These are phyloP conservation scores for Claviceps paspali DNA, from an alignment of 2,329 filamentous ascomycete species.

Conservation along the genomic window DNA sequence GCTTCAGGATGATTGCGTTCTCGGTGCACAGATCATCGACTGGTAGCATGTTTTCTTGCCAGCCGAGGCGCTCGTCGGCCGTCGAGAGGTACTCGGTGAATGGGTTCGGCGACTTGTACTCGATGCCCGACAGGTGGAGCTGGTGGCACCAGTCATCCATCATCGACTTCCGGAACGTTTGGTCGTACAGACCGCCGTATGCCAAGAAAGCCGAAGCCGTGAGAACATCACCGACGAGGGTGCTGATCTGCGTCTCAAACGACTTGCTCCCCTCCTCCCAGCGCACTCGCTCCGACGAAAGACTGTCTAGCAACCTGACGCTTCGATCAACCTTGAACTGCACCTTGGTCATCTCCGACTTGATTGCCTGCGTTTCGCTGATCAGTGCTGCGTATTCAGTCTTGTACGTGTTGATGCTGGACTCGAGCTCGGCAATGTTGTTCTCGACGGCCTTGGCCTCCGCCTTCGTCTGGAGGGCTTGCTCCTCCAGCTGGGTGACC, in stretches of 20 bases:
- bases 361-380: conserved; percentile 94
- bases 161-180: conserved; percentile 96
- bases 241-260: conserved; percentile 95
- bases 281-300: conserved; percentile 81
- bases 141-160: conserved; percentile 95
- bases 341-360: conserved; percentile 87
- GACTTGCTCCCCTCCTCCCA: conserved; percentile 98
- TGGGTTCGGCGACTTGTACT: conserved; percentile 85
- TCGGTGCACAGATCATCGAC: conserved; percentile 97
- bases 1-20: conserved; percentile 92
- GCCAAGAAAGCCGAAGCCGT: conserved; percentile 95
- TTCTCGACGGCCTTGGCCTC: conserved; percentile 84
- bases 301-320: conserved; percentile 80
- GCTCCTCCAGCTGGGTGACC: conserved; percentile 71
- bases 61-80: conserved; percentile 83
- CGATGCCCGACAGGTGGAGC: conserved; percentile 80
- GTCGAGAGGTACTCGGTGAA: conserved; percentile 94
- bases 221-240: conserved; percentile 86
- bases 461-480: conserved; percentile 82
- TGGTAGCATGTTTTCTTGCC: conserved; percentile 87
- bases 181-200: conserved; percentile 92
- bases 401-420: conserved; percentile 90
- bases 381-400: conserved; percentile 90
- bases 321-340: conserved; percentile 97
- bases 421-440: conserved; percentile 69